Base-by-base conservation (phyloP, 2,329 filamentous ascomycete genomes). In the Botrytis galanthina region DNA sequence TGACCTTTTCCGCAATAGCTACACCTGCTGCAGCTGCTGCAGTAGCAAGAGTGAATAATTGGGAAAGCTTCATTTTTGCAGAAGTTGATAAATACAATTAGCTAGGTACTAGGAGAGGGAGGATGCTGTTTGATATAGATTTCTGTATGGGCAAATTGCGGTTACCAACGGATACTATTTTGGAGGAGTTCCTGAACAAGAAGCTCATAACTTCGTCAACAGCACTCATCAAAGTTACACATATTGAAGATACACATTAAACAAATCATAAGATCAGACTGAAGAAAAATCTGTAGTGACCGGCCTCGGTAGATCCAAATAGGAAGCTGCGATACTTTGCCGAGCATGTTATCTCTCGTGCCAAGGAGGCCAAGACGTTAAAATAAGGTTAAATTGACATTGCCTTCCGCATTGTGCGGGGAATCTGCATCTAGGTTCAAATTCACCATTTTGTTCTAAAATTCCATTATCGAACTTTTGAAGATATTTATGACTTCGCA, bases 1-100 rank as follows among this genome's bases (percentile, higher is more conserved):
- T 80, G 71, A 79, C 80, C 77, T 76, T 80, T 16, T 60, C 32
- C 22, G 32, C 46, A 22, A 37, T 26, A 9, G 68, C 59, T 6
- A 37, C 46, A 51, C 59, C 37, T 46, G 35, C 22, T 9, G 39
- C 70, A 6, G 59, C 35, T 6, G 69, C 70, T 18, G 42, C 44
- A 29, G 69, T 39, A n/a, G 29, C 46, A 64, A 72, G 39, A 20
- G 37, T 67, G 14, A 72, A 26, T 44, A 72, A 29, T 29, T 72
- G 46, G 8, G 64, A 51, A 4, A 72, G 60, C 35, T 67, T 72
- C 70, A 72, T 72, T 26, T 62, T 67, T 48, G 39, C n/a, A 35
- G 16, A 26, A 42, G 8, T 35, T 26, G 14, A 72, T 44, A 26
- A 48, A 29, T 20, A 18, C 26, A 66, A n/a, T 9, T 18, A 63